Percentiles rank a stretch among this genome's conserved stretches.
Conservation (phyloP, 495 filamentous ascomycete species). For the Neurospora cerealis region DNA sequence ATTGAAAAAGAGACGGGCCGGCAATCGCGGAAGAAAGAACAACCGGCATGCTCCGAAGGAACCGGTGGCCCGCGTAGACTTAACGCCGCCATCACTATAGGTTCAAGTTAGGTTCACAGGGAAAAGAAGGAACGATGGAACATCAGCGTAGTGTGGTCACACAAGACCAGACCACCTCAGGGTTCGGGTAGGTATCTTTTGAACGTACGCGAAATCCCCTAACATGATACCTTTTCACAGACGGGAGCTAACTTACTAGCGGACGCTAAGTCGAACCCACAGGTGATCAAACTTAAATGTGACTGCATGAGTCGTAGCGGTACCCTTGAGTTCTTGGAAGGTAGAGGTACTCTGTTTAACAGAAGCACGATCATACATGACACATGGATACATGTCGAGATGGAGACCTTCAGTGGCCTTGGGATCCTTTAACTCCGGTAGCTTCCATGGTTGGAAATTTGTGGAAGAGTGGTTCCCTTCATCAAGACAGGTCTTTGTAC, state of each 20-base stretch:
- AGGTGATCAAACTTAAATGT: neutral
- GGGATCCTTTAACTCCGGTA: neutral
- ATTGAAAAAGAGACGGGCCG: neutral
- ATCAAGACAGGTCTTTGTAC: neutral
- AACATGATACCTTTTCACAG: neutral
- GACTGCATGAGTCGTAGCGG: neutral
- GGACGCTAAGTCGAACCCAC: neutral
- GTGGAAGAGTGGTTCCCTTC: neutral
- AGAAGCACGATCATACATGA: neutral
- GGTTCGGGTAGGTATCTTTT: neutral
- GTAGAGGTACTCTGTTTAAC: neutral
- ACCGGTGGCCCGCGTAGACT: neutral
- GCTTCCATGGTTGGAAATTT: neutral
- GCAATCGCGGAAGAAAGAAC: neutral
- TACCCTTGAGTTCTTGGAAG: neutral
- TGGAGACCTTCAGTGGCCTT: neutral
- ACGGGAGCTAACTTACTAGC: neutral
- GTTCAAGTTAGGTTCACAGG: neutral
- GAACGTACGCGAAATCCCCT: neutral
- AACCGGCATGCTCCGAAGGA: neutral
- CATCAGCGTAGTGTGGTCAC: constrained; percentile 4
- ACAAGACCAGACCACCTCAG: constrained; percentile 1
- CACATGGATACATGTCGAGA: neutral
- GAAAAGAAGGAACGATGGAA: neutral
- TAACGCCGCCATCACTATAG: neutral